A percentile compares a stretch with the other conserved stretches of the same genome.
Conservation (phyloP, 768 basidiomycete genomes). For the Mycena belliarum region DNA sequence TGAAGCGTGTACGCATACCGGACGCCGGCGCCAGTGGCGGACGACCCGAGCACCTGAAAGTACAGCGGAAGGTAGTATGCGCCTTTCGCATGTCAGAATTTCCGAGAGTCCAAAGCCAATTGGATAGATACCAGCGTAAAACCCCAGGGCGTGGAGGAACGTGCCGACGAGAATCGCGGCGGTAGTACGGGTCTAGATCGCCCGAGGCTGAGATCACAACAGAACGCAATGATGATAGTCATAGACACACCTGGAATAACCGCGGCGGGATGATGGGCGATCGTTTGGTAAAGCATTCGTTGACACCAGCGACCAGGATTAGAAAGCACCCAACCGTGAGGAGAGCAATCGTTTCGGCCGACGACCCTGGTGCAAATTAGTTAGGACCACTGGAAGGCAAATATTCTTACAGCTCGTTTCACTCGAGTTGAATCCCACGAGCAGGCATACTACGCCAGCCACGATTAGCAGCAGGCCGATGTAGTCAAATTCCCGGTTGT, state of each 20-base stretch:
- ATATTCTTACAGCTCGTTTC: constrained; percentile 58
- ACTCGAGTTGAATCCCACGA: constrained; percentile 75
- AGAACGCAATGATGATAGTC: not conserved
- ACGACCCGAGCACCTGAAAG: constrained; percentile 76
- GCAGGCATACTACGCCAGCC: constrained; percentile 62
- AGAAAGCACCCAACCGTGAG: constrained; percentile 58
- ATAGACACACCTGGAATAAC: constrained; percentile 58
- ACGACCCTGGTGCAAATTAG: constrained; percentile 46
- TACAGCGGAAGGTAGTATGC: constrained; percentile 76
- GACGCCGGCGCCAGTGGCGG: constrained; percentile 70
- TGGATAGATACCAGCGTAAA: constrained; percentile 51
- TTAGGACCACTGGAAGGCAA: not conserved
- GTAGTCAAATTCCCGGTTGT: constrained; percentile 72
- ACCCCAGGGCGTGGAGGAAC: constrained; percentile 65
- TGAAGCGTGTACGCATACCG: constrained; percentile 46
- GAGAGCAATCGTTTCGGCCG: constrained; percentile 59
- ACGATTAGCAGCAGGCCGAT: constrained; percentile 65
- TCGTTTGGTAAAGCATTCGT: constrained; percentile 62
- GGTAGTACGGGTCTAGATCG: constrained; percentile 68
- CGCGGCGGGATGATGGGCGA: constrained; percentile 77
- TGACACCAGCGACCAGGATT: constrained; percentile 51
- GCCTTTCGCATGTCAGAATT: constrained; percentile 28
- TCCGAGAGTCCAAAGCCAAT: not conserved
- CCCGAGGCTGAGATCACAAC: not conserved
- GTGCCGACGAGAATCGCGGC: constrained; percentile 54